Evolutionary conservation across 495 filamentous ascomycete species (phyloP).

Genomic region (Neurospora sp.): DNA sequence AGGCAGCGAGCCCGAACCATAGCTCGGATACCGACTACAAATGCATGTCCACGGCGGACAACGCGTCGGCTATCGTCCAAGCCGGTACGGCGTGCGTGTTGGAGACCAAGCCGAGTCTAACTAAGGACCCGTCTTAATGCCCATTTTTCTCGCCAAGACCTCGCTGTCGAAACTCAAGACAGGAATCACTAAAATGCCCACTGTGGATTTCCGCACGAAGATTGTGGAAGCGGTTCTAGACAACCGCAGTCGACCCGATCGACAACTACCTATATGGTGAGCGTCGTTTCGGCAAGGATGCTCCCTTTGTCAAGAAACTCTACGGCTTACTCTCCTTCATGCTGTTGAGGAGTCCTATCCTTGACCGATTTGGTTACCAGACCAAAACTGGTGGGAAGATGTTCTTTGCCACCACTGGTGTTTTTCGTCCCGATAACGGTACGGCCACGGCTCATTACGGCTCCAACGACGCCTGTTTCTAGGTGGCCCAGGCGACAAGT

Average conservation of each 20-base stretch:
- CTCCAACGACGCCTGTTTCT: too few species aligned
- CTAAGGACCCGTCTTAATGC: constrained; percentile 30
- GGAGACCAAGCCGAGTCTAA: constrained; percentile 34
- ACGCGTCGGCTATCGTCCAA: too few species aligned
- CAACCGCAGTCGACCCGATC: background rate
- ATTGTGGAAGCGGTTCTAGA: background rate
- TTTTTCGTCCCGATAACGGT: too few species aligned
- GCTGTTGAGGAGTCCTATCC: background rate
- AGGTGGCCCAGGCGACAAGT: too few species aligned
- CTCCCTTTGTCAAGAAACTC: background rate
- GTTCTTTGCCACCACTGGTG: too few species aligned
- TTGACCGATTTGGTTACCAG: background rate
- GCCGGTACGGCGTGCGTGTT: too few species aligned
- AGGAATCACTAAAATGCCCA: background rate
- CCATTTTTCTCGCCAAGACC: background rate
- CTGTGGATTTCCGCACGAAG: background rate
- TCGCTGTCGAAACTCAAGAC: background rate
- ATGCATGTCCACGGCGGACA: too few species aligned
- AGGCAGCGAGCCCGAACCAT: constrained; percentile 47
- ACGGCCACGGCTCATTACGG: too few species aligned
- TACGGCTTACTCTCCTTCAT: background rate
- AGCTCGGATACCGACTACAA: constrained; percentile 14
- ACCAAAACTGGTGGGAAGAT: background rate
- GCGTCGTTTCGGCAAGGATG: background rate
- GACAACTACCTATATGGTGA: background rate